phyloP scores from a whole-genome alignment of 495 filamentous ascomycete genomes.

The Parathielavia appendiculata region DNA sequence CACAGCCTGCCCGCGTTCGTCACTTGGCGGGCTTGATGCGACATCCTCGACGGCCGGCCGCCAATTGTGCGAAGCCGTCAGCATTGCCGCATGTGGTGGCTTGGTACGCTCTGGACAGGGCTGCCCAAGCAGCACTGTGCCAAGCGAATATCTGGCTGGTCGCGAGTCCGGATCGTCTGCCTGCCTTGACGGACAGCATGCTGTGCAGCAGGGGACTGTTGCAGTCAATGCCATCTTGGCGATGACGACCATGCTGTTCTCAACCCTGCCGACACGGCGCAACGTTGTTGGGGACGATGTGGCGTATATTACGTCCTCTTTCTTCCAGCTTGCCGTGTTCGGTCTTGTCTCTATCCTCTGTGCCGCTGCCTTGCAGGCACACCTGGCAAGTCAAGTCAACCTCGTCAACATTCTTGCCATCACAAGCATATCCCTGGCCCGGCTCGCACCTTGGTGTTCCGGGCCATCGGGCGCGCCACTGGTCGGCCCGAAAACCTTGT shows the following conservation, averaged over 20 bases:
- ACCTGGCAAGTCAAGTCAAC: slow-evolving; percentile 14
- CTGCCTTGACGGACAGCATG: not conserved
- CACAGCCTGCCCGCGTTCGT: not conserved
- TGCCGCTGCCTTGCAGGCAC: slow-evolving; percentile 18
- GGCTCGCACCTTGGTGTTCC: slow-evolving; percentile 13
- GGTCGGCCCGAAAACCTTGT: slow-evolving; percentile 12
- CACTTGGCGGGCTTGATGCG: not conserved
- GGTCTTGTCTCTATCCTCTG: slow-evolving; percentile 35
- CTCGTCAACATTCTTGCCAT: slow-evolving; percentile 21
- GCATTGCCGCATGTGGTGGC: not conserved
- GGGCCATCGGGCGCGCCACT: slow-evolving; percentile 8
- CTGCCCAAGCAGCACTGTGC: not conserved
- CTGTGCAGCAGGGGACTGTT: slow-evolving; percentile 1
- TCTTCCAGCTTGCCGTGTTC: slow-evolving; percentile 29
- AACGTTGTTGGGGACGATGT: slow-evolving; percentile 12
- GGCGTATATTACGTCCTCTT: not conserved
- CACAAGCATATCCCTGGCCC: slow-evolving; percentile 21
- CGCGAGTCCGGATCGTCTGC: not conserved
- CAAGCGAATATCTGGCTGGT: not conserved
- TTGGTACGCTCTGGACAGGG: not conserved
- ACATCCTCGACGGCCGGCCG: not conserved
- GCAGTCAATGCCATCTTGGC: slow-evolving; percentile 13
- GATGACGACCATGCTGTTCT: slow-evolving; percentile 10
- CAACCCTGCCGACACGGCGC: slow-evolving; percentile 26
- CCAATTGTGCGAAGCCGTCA: not conserved